Base-by-base conservation (phyloP, 177 flowering plant species). In the Tripterygium wilfordii region DNA sequence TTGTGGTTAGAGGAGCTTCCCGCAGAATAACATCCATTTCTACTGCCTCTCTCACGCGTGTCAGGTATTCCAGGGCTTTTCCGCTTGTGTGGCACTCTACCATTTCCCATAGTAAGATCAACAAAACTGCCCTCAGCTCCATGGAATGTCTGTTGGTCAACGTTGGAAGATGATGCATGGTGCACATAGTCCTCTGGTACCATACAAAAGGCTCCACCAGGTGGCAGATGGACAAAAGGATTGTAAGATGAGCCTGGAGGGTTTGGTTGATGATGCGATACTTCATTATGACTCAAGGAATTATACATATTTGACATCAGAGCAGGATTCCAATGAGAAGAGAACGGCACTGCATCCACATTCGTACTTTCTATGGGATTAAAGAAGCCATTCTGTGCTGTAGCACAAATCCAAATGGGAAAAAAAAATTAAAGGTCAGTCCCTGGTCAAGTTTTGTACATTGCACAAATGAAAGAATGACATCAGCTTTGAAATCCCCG, bases 1-100 rank as follows among this genome's bases (percentile, higher is more conserved):
- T 74, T 54, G 30, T 53, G 35, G 51, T 57, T 61, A 26, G 82
- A 77, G 23, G 82, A 81, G 64, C 78, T 69, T 53, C 81, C 83
- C 53, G 60, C 69, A 45, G 55, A 39, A 30, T 55, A 58, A 24
- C 65, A 61, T 67, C 77, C 64, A 58, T 78, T 70, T 29, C 71
- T 47, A 57, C 67, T 61, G 41, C 81, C 80, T 41, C 77, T 54
- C 33, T 83, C 82, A 55, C 57, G 45, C 22, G 53, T 59, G 7
- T 56, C 59, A 54, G 88, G 67, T 10, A 64, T 44, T n/a, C 70
- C 76, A 7, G 83, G 85, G 53, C 69, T 79, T 67, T 81, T 84
- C 25, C 88, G 65, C 68, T 81, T 84, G 63, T 63, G 67, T 28
- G 63, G 57, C 30, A 75, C 79, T 56, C 81, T 70, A 27, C 67